These are phyloP conservation scores for Nothophoma quercina DNA, from an alignment of 2,329 filamentous ascomycete genomes.

Conservation along the genomic window DNA sequence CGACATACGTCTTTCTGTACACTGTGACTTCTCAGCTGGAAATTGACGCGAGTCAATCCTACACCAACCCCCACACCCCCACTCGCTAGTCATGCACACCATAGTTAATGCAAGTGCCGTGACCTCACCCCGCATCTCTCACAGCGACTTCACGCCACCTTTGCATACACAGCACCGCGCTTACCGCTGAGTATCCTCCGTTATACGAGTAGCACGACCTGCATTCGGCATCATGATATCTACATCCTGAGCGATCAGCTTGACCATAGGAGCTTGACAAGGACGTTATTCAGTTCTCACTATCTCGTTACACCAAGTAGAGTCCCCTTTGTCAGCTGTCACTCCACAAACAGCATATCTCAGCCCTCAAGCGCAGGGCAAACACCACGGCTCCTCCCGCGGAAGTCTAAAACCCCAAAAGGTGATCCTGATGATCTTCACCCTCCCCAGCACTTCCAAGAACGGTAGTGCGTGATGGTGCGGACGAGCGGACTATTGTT, in stretches of 20 bases:
- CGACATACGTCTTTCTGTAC: not conserved
- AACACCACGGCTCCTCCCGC: constrained; percentile 11
- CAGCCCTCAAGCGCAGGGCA: constrained; percentile 11
- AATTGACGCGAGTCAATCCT: constrained; percentile 7
- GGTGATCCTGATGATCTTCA: constrained; percentile 12
- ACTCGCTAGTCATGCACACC: constrained; percentile 23
- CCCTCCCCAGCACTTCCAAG: not conserved
- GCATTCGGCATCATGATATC: not conserved
- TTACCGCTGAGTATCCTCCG: constrained; percentile 1
- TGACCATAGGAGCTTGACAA: not conserved
- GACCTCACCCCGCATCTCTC: constrained; percentile 38
- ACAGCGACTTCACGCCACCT: constrained; percentile 7
- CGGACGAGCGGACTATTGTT: not conserved
- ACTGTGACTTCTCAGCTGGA: not conserved
- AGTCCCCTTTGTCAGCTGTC: not conserved
- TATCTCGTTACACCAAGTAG: not conserved
- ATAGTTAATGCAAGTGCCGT: constrained; percentile 26
- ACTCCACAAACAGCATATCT: not conserved
- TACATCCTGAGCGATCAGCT: too few species aligned
- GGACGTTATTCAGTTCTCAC: not conserved
- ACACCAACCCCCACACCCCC: constrained; percentile 17
- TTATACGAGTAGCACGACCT: not conserved
- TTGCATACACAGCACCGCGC: constrained; percentile 12
- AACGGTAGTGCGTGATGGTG: not conserved
- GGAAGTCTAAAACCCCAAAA: not conserved